Evolutionary conservation across 345 rosid species (phyloP), one percentile per base, ranked within the genome.

Genomic region (Gossypium turneri): DNA sequence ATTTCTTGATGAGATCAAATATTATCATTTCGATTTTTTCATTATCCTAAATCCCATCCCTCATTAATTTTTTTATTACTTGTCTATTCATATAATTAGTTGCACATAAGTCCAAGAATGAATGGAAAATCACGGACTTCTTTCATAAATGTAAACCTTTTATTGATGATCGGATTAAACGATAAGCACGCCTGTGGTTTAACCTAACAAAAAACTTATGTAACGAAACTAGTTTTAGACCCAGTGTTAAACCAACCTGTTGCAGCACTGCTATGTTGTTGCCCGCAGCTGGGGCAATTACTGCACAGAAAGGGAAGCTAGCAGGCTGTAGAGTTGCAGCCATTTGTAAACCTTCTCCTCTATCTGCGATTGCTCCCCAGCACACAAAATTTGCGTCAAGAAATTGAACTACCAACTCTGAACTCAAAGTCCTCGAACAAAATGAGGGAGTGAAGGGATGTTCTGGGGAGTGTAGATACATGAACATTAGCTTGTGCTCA

Each of bases 361-460:
- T 72, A 77, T 87, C 81, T 0, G 84, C 82, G 12, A 85, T 64
- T 13, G 78, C 87, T 50, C 88, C 88, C 90, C 90, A 87, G 75
- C 68, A 77, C 34, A 89, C 76, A 76, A 89, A 89, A n/a, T 89
- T 87, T 11, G 84, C 81, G 75, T 87, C 83, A 10, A 90, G 88
- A 78, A 81, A 88, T 80, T 90, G 90, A 3, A 80, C 80, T 27
- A 80, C 86, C 19, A 83, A 74, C 64, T 90, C 94, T 1, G 88
- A 88, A 72, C 88, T 34, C 47, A 90, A 55, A 20, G 89, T 86
- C n/a, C 81, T 83, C 17, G 82, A 76, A 67, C 92, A 86, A 79
- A 90, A 90, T 41, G 88, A 79, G 41, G 85, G 86, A 34, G 89
- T 84, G 78, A 88, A 88, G 8, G 92, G 90, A 72, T 88, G 86